Conservation (phyloP, 306 rosid species). For the Quillaja saponaria region DNA sequence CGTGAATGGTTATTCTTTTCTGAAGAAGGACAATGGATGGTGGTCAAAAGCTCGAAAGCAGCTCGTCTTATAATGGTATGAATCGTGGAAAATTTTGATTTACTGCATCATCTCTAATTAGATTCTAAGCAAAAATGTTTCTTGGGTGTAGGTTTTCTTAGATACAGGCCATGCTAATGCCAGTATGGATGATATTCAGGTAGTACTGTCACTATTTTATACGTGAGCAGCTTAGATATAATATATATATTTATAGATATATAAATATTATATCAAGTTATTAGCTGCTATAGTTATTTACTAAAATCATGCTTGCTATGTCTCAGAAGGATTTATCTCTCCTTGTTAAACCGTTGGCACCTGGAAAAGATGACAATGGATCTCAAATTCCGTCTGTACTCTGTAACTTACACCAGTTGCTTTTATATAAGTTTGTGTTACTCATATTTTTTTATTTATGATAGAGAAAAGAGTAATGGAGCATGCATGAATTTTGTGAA, state of each 20-base stretch:
- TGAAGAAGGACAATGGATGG: constrained; percentile 98
- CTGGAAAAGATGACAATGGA: constrained; percentile 56
- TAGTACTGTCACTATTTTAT: constrained; percentile 35
- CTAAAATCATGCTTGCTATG: constrained; percentile 33
- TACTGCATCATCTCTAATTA: constrained; percentile 21
- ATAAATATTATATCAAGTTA: constrained; percentile 13
- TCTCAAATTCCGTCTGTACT: constrained; percentile 87
- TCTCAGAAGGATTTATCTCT: constrained; percentile 90
- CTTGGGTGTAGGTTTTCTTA: constrained; percentile 62
- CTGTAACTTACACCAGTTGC: constrained; percentile 37
- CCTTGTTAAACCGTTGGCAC: constrained; percentile 74
- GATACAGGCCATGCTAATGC: constrained; percentile 62
- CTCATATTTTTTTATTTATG: constrained; percentile 10
- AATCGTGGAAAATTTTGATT: constrained; percentile 10
- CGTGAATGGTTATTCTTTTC: constrained; percentile 93
- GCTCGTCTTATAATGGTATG: constrained; percentile 91
- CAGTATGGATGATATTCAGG: constrained; percentile 93
- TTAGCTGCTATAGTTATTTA: constrained; percentile 24
- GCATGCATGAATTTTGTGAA: neutral
- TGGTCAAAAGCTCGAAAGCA: constrained; percentile 84
- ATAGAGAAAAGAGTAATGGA: constrained; percentile 1
- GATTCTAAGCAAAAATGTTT: constrained; percentile 38
- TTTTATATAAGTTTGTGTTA: constrained; percentile 14
- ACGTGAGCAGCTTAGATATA: constrained; percentile 5
- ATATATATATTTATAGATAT: no score